Evolutionary conservation across 2,329 filamentous ascomycete genomes (phyloP), one percentile per base, ranked within the genome.

Genomic region (Amylocarpus encephaloides): DNA sequence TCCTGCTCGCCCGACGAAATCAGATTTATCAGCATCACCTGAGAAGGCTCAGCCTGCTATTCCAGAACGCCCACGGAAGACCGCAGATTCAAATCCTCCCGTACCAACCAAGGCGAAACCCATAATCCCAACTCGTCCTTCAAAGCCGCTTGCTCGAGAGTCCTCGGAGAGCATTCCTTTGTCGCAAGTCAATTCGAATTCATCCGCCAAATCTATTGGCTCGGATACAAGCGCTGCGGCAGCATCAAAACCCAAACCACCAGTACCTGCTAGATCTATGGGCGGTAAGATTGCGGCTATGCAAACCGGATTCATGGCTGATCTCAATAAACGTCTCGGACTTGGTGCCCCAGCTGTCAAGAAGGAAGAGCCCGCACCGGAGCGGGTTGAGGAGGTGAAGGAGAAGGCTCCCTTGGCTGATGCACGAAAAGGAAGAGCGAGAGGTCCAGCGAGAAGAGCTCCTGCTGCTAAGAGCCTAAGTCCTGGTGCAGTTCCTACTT

Each of bases 241-340:
- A 1, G 66, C 72, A 13, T 67, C 75, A 11, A 94, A 90, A 66
- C 69, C 80, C n/a, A 97, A 96, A 66, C 91, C 93, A 4, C 79
- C 82, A 0, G 79, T 97, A 2, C 91, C 93, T 10, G 79, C 83
- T 12, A 82, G 89, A 41, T 88, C 90, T 2, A 77, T 78, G 39
- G 88, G 88, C 9, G 80, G 82, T 61, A 97, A 97, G 73, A 94
- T 98, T 66, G 89, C 91, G 13, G 86, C 88, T 19, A 73, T 98
- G 30, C 90, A 95, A 69, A 88, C 88, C 34, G 89, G 88, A 2
- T 97, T 98, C 68, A 82, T 98, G 77, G 90, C 83, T 40, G 92
- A 97, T 64, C 73, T 98, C 38, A 95, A 97, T 68, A 91, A 89
- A 61, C 86, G 90, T 43, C 74, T 98, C 26, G 85, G 89, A 64